These are phyloP conservation scores for Mentha longifolia DNA, from an alignment of 257 asterid species.

Conservation along the genomic window DNA sequence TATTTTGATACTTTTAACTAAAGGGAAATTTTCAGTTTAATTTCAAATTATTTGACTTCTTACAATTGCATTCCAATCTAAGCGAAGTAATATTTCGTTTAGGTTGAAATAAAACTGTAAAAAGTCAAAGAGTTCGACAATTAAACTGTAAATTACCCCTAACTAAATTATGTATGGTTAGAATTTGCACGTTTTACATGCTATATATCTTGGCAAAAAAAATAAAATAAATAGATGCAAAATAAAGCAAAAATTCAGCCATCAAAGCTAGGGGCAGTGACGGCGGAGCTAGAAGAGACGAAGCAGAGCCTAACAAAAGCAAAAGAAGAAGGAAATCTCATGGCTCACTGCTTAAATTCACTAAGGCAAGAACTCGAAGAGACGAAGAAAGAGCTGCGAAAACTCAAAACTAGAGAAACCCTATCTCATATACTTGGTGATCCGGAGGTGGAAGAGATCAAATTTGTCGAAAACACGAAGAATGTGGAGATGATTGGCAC, in stretches of 20 bases:
- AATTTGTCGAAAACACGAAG: slow-evolving; percentile 53
- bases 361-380: slow-evolving; percentile 67
- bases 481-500: slow-evolving; percentile 22
- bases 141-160: no score
- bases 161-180: neutral
- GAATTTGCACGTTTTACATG: neutral
- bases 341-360: slow-evolving; percentile 62
- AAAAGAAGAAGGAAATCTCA: slow-evolving; percentile 57
- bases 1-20: neutral
- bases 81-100: no score
- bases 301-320: slow-evolving; percentile 56
- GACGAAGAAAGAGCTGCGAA: slow-evolving; percentile 64
- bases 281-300: slow-evolving; percentile 59
- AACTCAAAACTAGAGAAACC: slow-evolving; percentile 48
- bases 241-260: slow-evolving; percentile 32
- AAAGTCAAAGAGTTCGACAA: no score
- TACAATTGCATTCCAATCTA: no score
- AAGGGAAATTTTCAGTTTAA: no score
- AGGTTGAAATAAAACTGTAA: no score
- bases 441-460: slow-evolving; percentile 64
- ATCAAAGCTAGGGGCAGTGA: slow-evolving; percentile 34
- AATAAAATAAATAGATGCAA: slow-evolving; percentile 55
- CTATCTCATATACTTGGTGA: slow-evolving; percentile 31
- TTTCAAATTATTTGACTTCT: no score
- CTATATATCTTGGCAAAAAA: neutral